Evolutionary conservation across 2,329 filamentous ascomycete species (phyloP), one percentile per base, ranked within the genome.

Genomic region (Scedosporium dehoogii): DNA sequence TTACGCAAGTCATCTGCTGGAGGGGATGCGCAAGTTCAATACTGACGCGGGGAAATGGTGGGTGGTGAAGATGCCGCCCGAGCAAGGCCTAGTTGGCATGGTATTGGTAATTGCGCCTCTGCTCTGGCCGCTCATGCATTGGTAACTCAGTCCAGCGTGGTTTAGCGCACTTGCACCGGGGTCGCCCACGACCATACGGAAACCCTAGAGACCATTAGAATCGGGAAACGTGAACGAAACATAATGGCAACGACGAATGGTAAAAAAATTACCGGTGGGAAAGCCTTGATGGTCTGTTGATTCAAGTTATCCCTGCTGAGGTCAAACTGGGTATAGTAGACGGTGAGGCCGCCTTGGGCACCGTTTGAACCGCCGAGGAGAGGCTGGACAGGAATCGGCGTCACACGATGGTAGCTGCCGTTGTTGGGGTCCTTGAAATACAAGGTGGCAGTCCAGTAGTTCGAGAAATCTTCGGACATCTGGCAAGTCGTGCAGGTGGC

Each of bases 351-450:
- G 51, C 76, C 75, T 25, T 59, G 72, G 64, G 72, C 72, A 68
- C 75, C 76, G 69, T 63, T 10, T 10, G 42, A 59, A 4, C 48
- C 60, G 60, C 53, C 79, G 85, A 89, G 64, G 81, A 79, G 46
- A 76, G 66, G 66, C 79, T 82, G 72, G 82, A 81, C 59, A 85
- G 55, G 53, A 4, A 48, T 88, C 72, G 87, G 87, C 67, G 90
- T 69, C 56, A 63, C 72, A n/a, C 76, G 69, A 66, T 78, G 77
- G 67, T 69, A 78, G 2, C 74, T 73, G 18, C 74, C 74, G 64
- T 77, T 77, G 27, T 67, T 65, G 25, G 69, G 68, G 23, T 58
- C 66, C 64, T 71, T 69, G 71, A 75, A 77, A 68, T 73, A 76
- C 65, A 75, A 57, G 21, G 69, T 70, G 4, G 71, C 72, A 0